Conservation (phyloP, 441 rosid genomes). For the Bocquillonia castaneifolia region DNA sequence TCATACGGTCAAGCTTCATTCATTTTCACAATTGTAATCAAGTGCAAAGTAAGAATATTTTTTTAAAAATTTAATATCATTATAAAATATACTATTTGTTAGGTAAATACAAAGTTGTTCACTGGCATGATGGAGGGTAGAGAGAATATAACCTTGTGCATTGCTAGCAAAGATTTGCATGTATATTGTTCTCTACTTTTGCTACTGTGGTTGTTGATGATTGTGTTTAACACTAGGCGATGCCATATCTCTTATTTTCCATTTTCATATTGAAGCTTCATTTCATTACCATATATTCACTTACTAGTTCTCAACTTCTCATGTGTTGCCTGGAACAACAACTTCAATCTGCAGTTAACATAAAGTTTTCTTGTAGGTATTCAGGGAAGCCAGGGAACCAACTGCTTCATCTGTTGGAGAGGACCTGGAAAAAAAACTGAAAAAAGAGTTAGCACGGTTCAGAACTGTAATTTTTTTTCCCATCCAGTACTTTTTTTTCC, state of each 20-base stretch:
- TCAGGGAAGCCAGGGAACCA: slow-evolving; percentile 27
- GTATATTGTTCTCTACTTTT: background rate
- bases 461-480: slow-evolving; percentile 32
- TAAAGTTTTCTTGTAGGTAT: slow-evolving; percentile 33
- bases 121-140: background rate
- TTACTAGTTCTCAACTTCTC: slow-evolving; percentile 4
- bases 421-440: slow-evolving; percentile 26
- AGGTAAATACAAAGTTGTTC: background rate
- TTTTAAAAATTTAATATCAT: background rate
- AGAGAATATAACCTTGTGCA: background rate
- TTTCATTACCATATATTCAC: background rate
- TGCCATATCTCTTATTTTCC: background rate
- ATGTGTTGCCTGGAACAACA: background rate
- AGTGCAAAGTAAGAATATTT: background rate
- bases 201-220: background rate
- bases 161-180: slow-evolving; percentile 1
- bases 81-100: background rate
- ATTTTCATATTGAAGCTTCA: background rate
- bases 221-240: background rate
- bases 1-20: background rate
- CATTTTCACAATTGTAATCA: background rate
- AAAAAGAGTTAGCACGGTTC: slow-evolving; percentile 42
- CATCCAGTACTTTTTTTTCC: background rate
- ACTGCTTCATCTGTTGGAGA: slow-evolving; percentile 16
- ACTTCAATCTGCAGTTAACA: slow-evolving; percentile 12